These are phyloP conservation scores for Solioccasus polychromus DNA, from an alignment of 768 basidiomycete species.

Conservation along the genomic window DNA sequence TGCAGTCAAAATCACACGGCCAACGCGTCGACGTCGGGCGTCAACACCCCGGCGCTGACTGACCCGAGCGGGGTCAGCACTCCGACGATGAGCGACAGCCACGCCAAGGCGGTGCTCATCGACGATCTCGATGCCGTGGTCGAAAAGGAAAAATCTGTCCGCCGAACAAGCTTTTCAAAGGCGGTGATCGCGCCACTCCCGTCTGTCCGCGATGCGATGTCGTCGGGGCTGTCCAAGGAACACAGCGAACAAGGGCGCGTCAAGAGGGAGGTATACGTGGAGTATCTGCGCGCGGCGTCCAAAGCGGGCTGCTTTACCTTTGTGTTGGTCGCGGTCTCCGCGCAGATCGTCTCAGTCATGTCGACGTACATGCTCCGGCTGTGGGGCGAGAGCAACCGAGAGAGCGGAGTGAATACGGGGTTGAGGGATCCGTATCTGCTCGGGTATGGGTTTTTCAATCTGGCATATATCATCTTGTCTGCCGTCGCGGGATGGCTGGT, in stretches of 20 bases:
- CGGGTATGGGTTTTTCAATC: constrained; percentile 65
- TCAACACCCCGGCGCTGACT: constrained; percentile 45
- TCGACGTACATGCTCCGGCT: constrained; percentile 67
- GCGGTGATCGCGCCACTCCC: constrained; percentile 47
- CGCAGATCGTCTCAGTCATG: constrained; percentile 60
- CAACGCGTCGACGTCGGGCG: constrained; percentile 37
- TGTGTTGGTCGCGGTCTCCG: constrained; percentile 47
- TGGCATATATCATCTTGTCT: constrained; percentile 52
- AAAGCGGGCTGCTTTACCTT: constrained; percentile 68
- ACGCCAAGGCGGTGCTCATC: constrained; percentile 21
- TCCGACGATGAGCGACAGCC: constrained; percentile 18
- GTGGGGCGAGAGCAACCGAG: constrained; percentile 80
- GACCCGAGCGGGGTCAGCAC: constrained; percentile 25
- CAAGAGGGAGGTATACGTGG: constrained; percentile 68
- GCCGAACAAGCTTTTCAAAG: constrained; percentile 55
- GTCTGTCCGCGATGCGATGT: constrained; percentile 36
- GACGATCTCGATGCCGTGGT: constrained; percentile 34
- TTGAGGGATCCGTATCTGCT: constrained; percentile 55
- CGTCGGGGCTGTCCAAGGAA: constrained; percentile 58
- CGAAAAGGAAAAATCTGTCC: constrained; percentile 64
- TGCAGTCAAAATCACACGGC: constrained; percentile 46
- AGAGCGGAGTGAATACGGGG: constrained; percentile 53
- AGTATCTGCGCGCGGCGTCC: constrained; percentile 81
- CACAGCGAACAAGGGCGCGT: constrained; percentile 81
- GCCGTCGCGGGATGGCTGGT: constrained; percentile 61